These are phyloP conservation scores for Phanerodontia chrysosporium DNA, from an alignment of 768 basidiomycete genomes.

Conservation along the genomic window DNA sequence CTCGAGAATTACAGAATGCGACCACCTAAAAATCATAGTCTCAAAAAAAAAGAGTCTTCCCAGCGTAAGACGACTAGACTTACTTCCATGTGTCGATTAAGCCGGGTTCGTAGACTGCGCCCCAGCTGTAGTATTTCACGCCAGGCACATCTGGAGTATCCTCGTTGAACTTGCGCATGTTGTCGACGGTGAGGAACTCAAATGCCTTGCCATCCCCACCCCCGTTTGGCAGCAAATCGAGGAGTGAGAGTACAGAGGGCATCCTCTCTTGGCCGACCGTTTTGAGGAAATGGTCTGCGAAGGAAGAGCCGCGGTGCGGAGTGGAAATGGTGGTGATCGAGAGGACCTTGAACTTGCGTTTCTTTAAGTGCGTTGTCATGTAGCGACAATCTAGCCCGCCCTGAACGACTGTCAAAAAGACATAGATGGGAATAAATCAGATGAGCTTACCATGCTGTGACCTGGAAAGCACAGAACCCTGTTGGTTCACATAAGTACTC, in stretches of 20 bases:
- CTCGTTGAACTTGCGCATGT: conserved; percentile 88
- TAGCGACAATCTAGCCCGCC: conserved; percentile 92
- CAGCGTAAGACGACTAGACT: conserved; percentile 16
- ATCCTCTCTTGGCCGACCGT: conserved; percentile 64
- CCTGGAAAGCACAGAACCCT: conserved; percentile 35
- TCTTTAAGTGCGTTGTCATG: conserved; percentile 78
- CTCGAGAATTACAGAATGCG: conserved; percentile 75
- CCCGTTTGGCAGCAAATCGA: conserved; percentile 85
- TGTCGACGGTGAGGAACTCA: conserved; percentile 75
- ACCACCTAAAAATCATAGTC: conserved; percentile 37
- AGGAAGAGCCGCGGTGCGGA: conserved; percentile 90
- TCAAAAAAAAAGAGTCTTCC: neutral
- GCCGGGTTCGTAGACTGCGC: conserved; percentile 85
- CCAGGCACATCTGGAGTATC: conserved; percentile 73
- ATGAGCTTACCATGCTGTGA: conserved; percentile 63
- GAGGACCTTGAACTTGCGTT: conserved; percentile 74
- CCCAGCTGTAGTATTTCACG: conserved; percentile 94
- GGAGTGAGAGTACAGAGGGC: conserved; percentile 65
- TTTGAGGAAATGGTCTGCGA: conserved; percentile 86
- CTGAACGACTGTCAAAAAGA: conserved; percentile 34
- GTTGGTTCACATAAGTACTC: conserved; percentile 23
- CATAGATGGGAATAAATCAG: neutral
- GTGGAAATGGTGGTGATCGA: conserved; percentile 93
- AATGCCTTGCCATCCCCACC: conserved; percentile 96
- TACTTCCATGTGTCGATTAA: conserved; percentile 86